phyloP scores from a whole-genome alignment of 345 rosid species.

The Barbarea vulgaris region DNA sequence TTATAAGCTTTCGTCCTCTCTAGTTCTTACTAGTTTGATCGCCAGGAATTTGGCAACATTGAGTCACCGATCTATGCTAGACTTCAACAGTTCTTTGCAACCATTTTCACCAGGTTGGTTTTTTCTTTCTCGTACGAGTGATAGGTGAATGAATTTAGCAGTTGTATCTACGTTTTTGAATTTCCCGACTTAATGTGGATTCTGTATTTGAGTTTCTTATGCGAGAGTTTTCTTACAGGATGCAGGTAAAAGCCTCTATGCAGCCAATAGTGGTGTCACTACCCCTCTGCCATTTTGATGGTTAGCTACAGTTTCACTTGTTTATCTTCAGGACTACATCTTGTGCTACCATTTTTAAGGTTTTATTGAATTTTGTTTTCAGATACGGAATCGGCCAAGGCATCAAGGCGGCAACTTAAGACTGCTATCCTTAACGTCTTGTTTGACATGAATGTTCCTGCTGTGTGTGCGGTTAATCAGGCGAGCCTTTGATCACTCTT shows the following conservation, averaged over 20 bases:
- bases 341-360: conserved; percentile 5
- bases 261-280: conserved; percentile 82
- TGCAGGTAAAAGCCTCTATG: conserved; percentile 72
- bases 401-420: conserved; percentile 89
- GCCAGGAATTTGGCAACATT: conserved; percentile 89
- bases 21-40: conserved; percentile 37
- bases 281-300: conserved; percentile 91
- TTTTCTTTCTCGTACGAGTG: not conserved
- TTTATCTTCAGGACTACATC: conserved; percentile 4
- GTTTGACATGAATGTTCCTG: conserved; percentile 92
- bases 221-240: conserved; percentile 50
- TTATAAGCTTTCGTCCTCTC: conserved; percentile 11
- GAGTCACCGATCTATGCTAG: conserved; percentile 85
- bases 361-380: conserved; percentile 19
- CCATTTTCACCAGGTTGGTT: conserved; percentile 74
- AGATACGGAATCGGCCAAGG: conserved; percentile 93
- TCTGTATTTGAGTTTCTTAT: conserved; percentile 14
- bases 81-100: conserved; percentile 69
- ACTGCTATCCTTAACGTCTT: conserved; percentile 69
- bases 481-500: conserved; percentile 41
- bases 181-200: conserved; percentile 3
- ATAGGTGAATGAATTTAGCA: conserved; percentile 10
- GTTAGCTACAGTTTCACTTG: conserved; percentile 46
- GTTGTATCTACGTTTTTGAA: not conserved
- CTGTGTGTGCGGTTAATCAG: conserved; percentile 92